Evolutionary conservation across 2,329 filamentous ascomycete species (phyloP), one percentile per base, ranked within the genome.

Genomic region (Balansia obtecta): DNA sequence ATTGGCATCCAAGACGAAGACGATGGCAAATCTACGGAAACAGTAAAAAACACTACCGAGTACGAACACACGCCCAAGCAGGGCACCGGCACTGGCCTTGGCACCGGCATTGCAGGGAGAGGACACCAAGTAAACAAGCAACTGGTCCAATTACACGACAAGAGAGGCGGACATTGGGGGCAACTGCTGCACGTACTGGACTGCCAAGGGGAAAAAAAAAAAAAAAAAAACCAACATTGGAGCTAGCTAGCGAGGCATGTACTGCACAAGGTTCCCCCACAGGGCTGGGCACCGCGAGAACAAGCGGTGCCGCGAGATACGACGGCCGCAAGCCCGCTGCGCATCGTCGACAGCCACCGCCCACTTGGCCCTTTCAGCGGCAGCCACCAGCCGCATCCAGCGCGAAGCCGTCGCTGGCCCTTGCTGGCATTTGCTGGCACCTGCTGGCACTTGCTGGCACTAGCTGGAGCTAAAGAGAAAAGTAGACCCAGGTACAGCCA

Each of bases 301-400:
- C 43, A 33, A 22, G 18, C 27, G 41, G 41, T 44, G 32, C 43
- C 32, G 12, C 43, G 12, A 45, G 22, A n/a, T 16, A n/a, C 34
- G 34, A 37, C 27, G 27, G 8, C 27, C 27, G 8, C 27, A 20
- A 32, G 43, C 32, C 32, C 43, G 18, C 34, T 9, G 10, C 40
- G 40, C 40, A 11, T 41, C 34, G 40, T 12, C 40, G 40, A 18
- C 7, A 20, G 13, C 45, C 22, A 15, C 37, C 32, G 37, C 16
- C 12, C 20, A 34, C 30, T 34, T 18, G 15, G 34, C 34, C 13
- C 34, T 15, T 37, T 15, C 34, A 46, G 27, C 27, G 27, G 41
- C 27, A 34, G 46, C 38, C 39, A 43, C 16, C 46, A 34, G 30
- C 46, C 46, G 39, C 46, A 42, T 34, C 46, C 39, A 42, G 46